Evolutionary conservation across 257 asterid species (phyloP).

Genomic region (Solanum gandarillasii): DNA sequence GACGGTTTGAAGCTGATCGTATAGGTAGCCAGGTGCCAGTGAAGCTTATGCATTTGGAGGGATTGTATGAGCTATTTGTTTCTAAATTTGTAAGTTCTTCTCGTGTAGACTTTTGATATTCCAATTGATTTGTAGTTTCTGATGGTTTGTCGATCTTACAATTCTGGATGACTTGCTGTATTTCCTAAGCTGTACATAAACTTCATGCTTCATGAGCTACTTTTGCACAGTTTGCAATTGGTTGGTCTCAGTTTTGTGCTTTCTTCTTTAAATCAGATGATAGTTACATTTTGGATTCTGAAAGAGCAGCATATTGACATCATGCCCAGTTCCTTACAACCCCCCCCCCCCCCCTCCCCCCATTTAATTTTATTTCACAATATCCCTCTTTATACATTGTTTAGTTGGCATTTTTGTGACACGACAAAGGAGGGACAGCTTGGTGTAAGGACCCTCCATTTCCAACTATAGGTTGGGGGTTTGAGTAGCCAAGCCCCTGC

Average conservation of each 20-base stretch:
- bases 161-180: neutral
- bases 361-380: neutral
- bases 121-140: neutral
- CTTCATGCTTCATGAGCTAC: neutral
- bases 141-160: neutral
- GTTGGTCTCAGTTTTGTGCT: neutral
- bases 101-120: neutral
- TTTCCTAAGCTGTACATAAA: neutral
- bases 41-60: conserved; percentile 97
- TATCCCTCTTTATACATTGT: neutral
- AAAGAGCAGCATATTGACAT: neutral
- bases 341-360: neutral
- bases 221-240: neutral
- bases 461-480: neutral
- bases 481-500: neutral
- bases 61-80: conserved; percentile 83
- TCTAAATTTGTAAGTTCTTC: conserved; percentile 63
- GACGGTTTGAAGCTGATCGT: conserved; percentile 94
- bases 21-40: conserved; percentile 90
- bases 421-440: neutral
- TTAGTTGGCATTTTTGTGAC: neutral
- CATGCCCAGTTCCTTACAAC: neutral
- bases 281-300: neutral
- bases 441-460: neutral
- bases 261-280: neutral